Evolutionary conservation across 1,139 yeast species (phyloP).

Genomic region (Diutina pseudorugosa): DNA sequence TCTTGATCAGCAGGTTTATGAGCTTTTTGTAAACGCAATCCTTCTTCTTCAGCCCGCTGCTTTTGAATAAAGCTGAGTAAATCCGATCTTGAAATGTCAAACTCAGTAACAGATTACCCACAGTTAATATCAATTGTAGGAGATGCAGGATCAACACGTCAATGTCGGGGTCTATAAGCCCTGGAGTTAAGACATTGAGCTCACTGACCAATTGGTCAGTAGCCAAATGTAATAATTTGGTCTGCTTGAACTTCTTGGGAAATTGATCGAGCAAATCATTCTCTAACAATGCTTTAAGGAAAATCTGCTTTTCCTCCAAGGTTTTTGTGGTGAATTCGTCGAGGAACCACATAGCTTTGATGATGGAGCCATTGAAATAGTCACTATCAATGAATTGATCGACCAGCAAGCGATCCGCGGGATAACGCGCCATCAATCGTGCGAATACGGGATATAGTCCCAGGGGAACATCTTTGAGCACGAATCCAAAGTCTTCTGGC

Average conservation of each 20-base stretch:
- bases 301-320: conserved; percentile 53
- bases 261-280: conserved; percentile 45
- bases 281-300: conserved; percentile 49
- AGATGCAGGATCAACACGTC: conserved; percentile 38
- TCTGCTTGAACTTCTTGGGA: conserved; percentile 56
- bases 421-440: conserved; percentile 30
- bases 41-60: conserved; percentile 17
- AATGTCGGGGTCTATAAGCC: conserved; percentile 9
- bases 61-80: conserved; percentile 20
- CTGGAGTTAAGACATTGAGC: conserved; percentile 11
- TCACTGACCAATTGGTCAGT: conserved; percentile 31
- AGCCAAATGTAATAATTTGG: conserved; percentile 66
- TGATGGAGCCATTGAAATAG: conserved; percentile 66
- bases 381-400: conserved; percentile 42
- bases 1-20: conserved; percentile 21
- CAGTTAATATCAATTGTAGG: conserved; percentile 45
- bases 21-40: conserved; percentile 30
- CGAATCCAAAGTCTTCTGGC: conserved; percentile 33
- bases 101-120: conserved; percentile 59
- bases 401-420: conserved; percentile 32
- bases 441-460: conserved; percentile 19
- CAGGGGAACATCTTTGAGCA: conserved; percentile 31
- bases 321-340: conserved; percentile 78
- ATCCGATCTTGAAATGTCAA: conserved; percentile 69
- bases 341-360: conserved; percentile 69